These are phyloP conservation scores for Carex cristatella DNA, from an alignment of 176 grass and related monocot genomes.

Conservation along the genomic window DNA sequence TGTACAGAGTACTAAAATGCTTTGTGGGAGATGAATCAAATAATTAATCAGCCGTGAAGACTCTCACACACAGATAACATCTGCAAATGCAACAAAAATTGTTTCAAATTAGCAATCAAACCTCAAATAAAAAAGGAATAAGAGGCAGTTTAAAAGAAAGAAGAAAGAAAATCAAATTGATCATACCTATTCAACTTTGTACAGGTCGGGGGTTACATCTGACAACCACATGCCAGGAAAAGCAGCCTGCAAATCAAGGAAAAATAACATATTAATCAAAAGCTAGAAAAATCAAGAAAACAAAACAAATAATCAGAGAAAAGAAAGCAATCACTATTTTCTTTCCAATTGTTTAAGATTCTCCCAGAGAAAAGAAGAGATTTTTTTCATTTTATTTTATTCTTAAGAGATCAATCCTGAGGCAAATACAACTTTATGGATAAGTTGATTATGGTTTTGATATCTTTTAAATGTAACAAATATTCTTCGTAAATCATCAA, in stretches of 20 bases:
- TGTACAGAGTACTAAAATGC: conserved; percentile 1
- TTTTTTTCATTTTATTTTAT: not conserved
- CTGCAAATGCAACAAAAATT: not conserved
- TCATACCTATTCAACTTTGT: conserved; percentile 35
- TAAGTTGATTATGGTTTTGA: not conserved
- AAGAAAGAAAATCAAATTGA: not conserved
- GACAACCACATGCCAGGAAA: conserved; percentile 68
- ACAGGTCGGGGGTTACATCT: conserved; percentile 64
- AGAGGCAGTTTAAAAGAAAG: not conserved
- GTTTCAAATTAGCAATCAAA: not conserved
- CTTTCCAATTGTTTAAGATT: not conserved
- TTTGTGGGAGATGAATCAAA: not conserved
- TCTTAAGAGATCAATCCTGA: not conserved
- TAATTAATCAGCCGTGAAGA: not conserved
- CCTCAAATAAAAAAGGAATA: not conserved
- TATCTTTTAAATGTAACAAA: not conserved
- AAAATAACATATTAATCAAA: conserved; percentile 26
- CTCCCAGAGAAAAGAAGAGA: not conserved
- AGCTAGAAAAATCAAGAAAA: not conserved
- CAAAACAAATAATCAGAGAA: not conserved
- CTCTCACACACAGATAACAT: not conserved
- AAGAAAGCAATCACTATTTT: not conserved
- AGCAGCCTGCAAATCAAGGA: conserved; percentile 36
- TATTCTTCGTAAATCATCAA: not conserved
- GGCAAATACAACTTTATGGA: not conserved